Base-by-base conservation (phyloP, 495 filamentous ascomycete genomes). In the Evernia prunastri region DNA sequence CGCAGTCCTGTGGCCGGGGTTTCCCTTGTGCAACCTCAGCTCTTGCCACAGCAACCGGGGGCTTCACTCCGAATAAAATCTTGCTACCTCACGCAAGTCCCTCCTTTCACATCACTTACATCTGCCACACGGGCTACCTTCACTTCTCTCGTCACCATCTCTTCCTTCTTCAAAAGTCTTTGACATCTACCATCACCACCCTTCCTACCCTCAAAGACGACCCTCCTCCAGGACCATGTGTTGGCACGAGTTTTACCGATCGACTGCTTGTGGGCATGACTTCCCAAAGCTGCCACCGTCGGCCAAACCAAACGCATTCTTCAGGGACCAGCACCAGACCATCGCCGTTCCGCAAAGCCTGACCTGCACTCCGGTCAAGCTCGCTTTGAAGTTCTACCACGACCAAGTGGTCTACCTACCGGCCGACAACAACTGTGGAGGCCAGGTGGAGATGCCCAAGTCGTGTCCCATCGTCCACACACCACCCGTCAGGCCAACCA, bases 331-430 rank as follows among this genome's bases (percentile, higher is more conserved):
- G 3, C 10, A 29, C 47, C 2, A 2, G 25, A 54, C 51, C 51
- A 54, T 54, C 15, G 51, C 27, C 29, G 51, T 54, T 29, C 51
- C 51, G 18, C 13, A 54, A n/a, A 54, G 51, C 6, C 6, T 54
- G 17, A 54, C 51, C 33, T 54, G 51, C 29, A 2, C 15, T 33
- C 5, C 51, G 8, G 51, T 54, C 29, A 54, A 54, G 51, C 51
- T 54, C 17, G 51, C 51, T 7, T 33, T 54, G 29, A 54, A 54
- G 29, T 54, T 54, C 51, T 54, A 54, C 51, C 51, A 54, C 51
- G 51, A 54, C 29, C 51, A 54, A 29, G 51, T 54, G 29, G 51
- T 54, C 20, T 54, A 54, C 29, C 27, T 33, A 2, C 51, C 51
- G 6, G 29, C 51, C 51, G 51, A 54, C 6, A 33, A 20, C 27